phyloP scores from a whole-genome alignment of 1,284 basidiomycete species.

The Malassezia yamatoensis region DNA sequence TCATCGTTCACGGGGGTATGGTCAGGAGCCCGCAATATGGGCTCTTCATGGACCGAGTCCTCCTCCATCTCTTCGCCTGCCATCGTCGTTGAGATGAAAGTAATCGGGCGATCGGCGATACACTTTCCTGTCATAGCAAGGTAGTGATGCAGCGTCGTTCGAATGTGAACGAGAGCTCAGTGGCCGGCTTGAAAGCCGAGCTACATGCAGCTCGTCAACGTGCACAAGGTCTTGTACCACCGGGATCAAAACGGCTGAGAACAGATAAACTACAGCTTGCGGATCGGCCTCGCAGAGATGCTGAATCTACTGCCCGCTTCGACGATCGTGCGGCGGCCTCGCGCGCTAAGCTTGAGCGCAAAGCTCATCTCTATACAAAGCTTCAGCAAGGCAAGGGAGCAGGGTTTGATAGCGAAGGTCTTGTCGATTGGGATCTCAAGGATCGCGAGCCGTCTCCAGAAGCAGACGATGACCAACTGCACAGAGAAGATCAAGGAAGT shows the following conservation, averaged over 20 bases:
- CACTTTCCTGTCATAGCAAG: background rate
- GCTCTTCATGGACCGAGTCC: background rate
- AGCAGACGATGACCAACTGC: constrained; percentile 27
- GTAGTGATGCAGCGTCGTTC: background rate
- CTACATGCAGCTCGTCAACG: constrained; percentile 22
- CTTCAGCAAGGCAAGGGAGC: constrained; percentile 68
- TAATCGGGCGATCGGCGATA: constrained; percentile 4
- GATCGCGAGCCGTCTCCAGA: constrained; percentile 53
- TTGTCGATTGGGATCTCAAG: constrained; percentile 76
- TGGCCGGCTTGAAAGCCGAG: constrained; percentile 27
- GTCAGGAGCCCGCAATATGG: background rate
- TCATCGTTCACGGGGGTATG: background rate
- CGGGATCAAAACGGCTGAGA: background rate
- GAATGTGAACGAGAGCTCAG: constrained; percentile 15
- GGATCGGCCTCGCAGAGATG: background rate
- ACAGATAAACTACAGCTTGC: background rate
- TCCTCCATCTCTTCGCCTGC: background rate
- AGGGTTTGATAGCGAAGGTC: constrained; percentile 61
- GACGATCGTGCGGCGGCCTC: constrained; percentile 54
- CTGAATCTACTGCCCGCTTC: no score
- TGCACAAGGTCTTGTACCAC: background rate
- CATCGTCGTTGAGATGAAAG: background rate
- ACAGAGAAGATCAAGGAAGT: background rate
- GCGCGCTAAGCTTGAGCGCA: constrained; percentile 59
- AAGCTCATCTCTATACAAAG: constrained; percentile 72